These are phyloP conservation scores for Phytophthora agathidicida DNA, from an alignment of 352 stramenopile genomes.

Conservation along the genomic window DNA sequence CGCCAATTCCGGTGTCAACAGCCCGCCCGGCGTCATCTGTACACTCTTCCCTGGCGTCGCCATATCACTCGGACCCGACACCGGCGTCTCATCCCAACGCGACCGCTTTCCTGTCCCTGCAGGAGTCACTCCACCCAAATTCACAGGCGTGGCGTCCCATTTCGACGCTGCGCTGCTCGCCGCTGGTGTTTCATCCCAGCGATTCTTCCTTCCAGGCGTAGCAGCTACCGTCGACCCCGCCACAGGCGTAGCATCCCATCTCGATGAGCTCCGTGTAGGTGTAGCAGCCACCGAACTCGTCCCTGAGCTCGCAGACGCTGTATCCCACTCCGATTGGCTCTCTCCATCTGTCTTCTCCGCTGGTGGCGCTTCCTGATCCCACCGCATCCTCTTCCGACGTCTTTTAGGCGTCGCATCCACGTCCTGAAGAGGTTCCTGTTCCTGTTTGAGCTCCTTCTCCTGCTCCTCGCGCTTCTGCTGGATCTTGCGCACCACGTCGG, in stretches of 20 bases:
- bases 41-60: conserved; percentile 57
- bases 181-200: conserved; percentile 84
- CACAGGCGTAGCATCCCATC: conserved; percentile 79
- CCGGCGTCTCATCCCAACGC: conserved; percentile 97
- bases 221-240: conserved; percentile 30
- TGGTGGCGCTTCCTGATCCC: conserved; percentile 72
- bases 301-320: conserved; percentile 50
- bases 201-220: conserved; percentile 72
- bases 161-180: conserved; percentile 61
- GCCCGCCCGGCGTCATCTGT: conserved; percentile 78
- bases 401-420: conserved; percentile 62
- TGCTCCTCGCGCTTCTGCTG: conserved; percentile 82
- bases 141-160: conserved; percentile 95
- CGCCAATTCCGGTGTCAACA: conserved; percentile 89
- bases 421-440: conserved; percentile 26
- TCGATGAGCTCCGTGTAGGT: conserved; percentile 61
- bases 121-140: conserved; percentile 54
- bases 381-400: conserved; percentile 78
- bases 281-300: conserved; percentile 41
- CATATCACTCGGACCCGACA: conserved; percentile 52
- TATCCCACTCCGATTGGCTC: conserved; percentile 79
- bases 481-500: conserved; percentile 89
- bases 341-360: conserved; percentile 70
- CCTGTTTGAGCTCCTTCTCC: conserved; percentile 41
- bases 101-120: conserved; percentile 86